These are phyloP conservation scores for Fraxinus nigra DNA, from an alignment of 305 asterid species.

Conservation along the genomic window DNA sequence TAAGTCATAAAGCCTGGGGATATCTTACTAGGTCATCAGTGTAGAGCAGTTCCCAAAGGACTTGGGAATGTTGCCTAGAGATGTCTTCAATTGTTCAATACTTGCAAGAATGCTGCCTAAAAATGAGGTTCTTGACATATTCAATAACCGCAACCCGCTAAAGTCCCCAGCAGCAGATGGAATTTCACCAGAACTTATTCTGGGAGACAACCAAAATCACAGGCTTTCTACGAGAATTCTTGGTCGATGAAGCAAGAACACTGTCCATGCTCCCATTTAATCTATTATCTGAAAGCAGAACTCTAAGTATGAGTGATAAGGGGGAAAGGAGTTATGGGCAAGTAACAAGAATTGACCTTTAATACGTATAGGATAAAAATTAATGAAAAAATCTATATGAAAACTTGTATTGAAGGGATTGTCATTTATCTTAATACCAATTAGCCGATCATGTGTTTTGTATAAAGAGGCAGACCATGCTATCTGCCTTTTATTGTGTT, in stretches of 20 bases:
- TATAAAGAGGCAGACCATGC: too few species aligned
- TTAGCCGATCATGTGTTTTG: too few species aligned
- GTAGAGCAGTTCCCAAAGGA: conserved; percentile 58
- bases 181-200: conserved; percentile 56
- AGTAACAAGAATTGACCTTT: too few species aligned
- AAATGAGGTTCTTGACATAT: conserved; percentile 49
- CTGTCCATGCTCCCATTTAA: too few species aligned
- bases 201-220: conserved; percentile 56
- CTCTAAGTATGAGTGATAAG: too few species aligned
- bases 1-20: neutral
- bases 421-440: too few species aligned
- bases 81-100: conserved; percentile 47
- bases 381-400: too few species aligned
- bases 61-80: conserved; percentile 58
- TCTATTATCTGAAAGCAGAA: too few species aligned
- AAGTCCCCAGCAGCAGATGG: conserved; percentile 53
- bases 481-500: too few species aligned
- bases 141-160: conserved; percentile 47
- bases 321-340: too few species aligned
- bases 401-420: too few species aligned
- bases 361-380: too few species aligned
- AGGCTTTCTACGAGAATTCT: conserved; percentile 52
- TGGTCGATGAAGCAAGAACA: conserved; percentile 1
- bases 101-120: conserved; percentile 49
- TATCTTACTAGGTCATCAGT: conserved; percentile 64